phyloP scores from a whole-genome alignment of 306 rosid genomes.

The Benincasa hispida region DNA sequence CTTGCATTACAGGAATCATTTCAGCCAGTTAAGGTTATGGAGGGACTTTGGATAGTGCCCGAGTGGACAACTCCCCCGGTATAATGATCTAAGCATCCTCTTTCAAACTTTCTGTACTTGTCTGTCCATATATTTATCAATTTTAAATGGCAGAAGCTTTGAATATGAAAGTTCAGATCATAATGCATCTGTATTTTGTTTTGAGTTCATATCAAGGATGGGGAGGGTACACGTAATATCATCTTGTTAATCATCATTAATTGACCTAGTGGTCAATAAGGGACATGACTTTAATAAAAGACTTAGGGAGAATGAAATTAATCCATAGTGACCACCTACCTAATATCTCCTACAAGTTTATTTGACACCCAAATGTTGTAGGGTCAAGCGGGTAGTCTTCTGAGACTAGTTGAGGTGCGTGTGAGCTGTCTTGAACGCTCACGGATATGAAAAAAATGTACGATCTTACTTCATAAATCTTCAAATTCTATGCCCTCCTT shows the following conservation, averaged over 20 bases:
- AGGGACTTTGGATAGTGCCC: conserved; percentile 84
- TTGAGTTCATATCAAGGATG: not conserved
- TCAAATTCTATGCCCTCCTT: not conserved
- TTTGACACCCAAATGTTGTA: too few relatives aligned
- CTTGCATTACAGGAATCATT: conserved; percentile 54
- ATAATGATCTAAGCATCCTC: conserved; percentile 17
- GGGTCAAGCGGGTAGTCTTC: too few relatives aligned
- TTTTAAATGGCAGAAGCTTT: not conserved
- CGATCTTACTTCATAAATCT: not conserved
- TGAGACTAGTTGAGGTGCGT: too few relatives aligned
- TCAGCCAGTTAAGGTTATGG: conserved; percentile 44
- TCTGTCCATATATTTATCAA: not conserved
- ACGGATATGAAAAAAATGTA: not conserved
- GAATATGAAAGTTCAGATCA: not conserved
- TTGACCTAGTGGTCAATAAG: too few relatives aligned
- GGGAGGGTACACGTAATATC: not conserved
- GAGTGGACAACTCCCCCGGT: conserved; percentile 71
- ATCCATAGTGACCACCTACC: too few relatives aligned
- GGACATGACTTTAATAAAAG: too few relatives aligned
- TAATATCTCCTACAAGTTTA: too few relatives aligned
- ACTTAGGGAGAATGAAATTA: too few relatives aligned
- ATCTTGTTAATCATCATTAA: not conserved
- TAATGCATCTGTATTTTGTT: not conserved
- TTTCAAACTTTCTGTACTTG: not conserved
- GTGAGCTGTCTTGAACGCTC: too few relatives aligned